Evolutionary conservation across 768 basidiomycete species (phyloP), one percentile per base, ranked within the genome.

Genomic region (Lentinula sp.): DNA sequence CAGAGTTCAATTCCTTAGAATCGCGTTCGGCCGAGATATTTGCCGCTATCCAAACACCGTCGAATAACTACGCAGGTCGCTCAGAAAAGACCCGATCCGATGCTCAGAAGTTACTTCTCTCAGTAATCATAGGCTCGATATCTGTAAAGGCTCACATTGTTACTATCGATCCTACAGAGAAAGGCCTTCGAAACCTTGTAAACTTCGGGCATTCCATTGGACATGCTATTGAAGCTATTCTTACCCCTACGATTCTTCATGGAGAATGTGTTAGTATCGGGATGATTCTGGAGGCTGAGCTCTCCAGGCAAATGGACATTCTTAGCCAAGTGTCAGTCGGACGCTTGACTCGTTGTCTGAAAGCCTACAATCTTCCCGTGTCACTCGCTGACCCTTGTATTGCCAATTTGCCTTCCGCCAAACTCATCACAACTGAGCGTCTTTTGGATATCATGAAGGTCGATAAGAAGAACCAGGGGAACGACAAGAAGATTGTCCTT

Each of bases 201-300:
- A 99, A 99, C 75, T 98, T 98, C 69, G 97, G 97, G 1, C 97
- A 99, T 74, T 94, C 91, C 46, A 95, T 99, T 68, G 97, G 97
- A 0, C 97, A 99, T 76, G 97, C 96, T 15, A 95, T 98, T 68
- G 97, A 99, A 75, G 97, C 95, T 7, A 85, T 98, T 42, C 77
- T 98, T 60, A 96, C 96, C 46, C 55, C 61, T 8, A 82, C 87
- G 15, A 90, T 98, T 63, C 85, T 99, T 10, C 97, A 99, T 66
- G 97, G 97, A 46, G 97, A 99, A 73, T 98, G 96, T 67, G 87
- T 99, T 68, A 86, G 89, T 60, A 83, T 98, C 32, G 97, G 97
- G 3, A 98, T 98, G 88, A 89, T 98, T 59, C 85, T 98, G 49
- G 97, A 99, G 72, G 96, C 91, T 15, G 96, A 99, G 73, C 81